Base-by-base conservation (phyloP, 163 green algal genomes). In the Prototheca wickerhamii region DNA sequence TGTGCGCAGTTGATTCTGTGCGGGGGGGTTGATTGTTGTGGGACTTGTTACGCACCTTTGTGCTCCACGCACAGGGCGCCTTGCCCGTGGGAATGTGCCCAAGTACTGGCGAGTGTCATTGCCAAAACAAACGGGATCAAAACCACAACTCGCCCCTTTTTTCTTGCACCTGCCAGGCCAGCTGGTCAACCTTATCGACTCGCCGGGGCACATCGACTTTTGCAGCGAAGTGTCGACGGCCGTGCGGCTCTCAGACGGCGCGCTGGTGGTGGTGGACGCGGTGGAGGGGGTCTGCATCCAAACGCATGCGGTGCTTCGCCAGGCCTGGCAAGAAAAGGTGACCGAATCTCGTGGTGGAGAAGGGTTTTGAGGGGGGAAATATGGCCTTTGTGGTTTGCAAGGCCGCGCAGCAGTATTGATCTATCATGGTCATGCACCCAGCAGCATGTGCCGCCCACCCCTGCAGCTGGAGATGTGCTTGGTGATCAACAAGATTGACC, bases 401-500 rank as follows among this genome's bases (percentile, higher is more conserved):
- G n/a, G n/a, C n/a, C n/a, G n/a, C n/a, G n/a, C n/a, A n/a, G n/a
- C n/a, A n/a, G n/a, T n/a, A n/a, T n/a, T n/a, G n/a, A n/a, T n/a
- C n/a, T n/a, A n/a, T n/a, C n/a, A n/a, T n/a, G n/a, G n/a, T n/a
- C n/a, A n/a, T 46, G 40, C 40, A 23, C 40, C 40, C 10, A 21
- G n/a, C 15, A 23, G 6, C 51, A 10, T 21, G 6, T 35, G 26
- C 51, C 7, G 5, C 23, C 26, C 51, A 18, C 28, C 15, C 5
- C 55, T 53, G 62, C 75, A 89, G 77, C 76, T 98, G n/a, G 61
- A 71, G 42, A 82, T 89, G 35, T 87, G 76, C 68, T 79, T 99
- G 60, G 82, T 99, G 20, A 82, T 99, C 69, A 99, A 98, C 84
- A 99, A 99, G 78, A 51, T 99, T n/a, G 93, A 99, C 78, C 77